A percentile compares a stretch with the other conserved stretches of the same genome.
These are phyloP conservation scores for Colletotrichum kahawae DNA, from an alignment of 2,329 filamentous ascomycete species.

Conservation along the genomic window DNA sequence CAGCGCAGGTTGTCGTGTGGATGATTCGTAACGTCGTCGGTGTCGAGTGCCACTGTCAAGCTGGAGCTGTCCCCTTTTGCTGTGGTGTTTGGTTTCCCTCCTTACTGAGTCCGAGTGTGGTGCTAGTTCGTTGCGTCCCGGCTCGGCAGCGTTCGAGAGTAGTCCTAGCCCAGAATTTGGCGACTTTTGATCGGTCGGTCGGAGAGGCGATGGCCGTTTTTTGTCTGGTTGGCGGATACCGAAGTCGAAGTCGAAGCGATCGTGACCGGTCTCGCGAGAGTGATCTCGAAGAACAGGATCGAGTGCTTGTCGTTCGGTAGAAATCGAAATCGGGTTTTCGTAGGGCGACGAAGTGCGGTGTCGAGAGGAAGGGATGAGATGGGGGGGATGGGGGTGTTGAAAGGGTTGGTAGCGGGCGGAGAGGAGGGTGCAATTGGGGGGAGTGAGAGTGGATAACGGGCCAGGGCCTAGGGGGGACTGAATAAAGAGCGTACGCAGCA, in stretches of 20 bases:
- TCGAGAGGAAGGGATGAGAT: constrained; percentile 17
- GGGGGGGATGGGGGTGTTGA: constrained; percentile 23
- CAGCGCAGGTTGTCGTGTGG: background rate
- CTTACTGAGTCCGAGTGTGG: background rate
- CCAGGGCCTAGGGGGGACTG: background rate
- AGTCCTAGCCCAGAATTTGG: constrained; percentile 1
- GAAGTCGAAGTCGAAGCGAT: constrained; percentile 1
- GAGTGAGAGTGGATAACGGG: background rate
- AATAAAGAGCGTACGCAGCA: constrained; percentile 14
- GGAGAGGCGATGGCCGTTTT: background rate
- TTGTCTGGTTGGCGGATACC: background rate
- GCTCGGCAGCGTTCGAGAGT: background rate
- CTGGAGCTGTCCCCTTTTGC: background rate
- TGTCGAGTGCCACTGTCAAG: background rate
- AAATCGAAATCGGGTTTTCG: constrained; percentile 17
- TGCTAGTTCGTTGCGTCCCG: constrained; percentile 2
- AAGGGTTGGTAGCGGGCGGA: constrained; percentile 23
- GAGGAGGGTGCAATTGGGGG: constrained; percentile 20
- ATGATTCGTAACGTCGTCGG: constrained; percentile 3
- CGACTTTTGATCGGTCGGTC: background rate
- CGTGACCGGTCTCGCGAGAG: background rate
- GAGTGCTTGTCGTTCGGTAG: constrained; percentile 4
- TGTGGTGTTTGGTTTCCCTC: background rate
- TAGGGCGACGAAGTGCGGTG: constrained; percentile 10
- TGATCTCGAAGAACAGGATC: background rate